These are phyloP conservation scores for Xylaria sp. DNA, from an alignment of 2,329 filamentous ascomycete species.

Conservation along the genomic window DNA sequence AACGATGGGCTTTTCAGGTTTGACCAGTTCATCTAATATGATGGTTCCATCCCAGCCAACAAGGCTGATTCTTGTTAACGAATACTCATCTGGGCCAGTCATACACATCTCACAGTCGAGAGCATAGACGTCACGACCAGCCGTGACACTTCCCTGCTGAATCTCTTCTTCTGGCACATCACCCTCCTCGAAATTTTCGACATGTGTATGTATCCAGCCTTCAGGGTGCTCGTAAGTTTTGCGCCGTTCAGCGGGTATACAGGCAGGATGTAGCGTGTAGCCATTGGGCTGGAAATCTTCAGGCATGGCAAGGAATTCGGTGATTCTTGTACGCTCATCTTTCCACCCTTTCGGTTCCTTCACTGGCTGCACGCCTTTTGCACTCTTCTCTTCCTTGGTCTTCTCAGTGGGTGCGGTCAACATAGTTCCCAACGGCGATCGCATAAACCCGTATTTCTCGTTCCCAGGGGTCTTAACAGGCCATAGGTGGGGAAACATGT, in stretches of 20 bases:
- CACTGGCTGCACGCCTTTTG: slow-evolving; percentile 65
- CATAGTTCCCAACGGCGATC: slow-evolving; percentile 87
- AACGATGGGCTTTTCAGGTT: slow-evolving; percentile 83
- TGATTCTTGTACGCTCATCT: slow-evolving; percentile 80
- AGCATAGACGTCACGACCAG: slow-evolving; percentile 77
- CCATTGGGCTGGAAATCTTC: slow-evolving; percentile 83
- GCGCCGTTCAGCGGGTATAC: slow-evolving; percentile 66
- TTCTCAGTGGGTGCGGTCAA: slow-evolving; percentile 76
- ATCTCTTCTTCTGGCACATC: slow-evolving; percentile 72
- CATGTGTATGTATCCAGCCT: slow-evolving; percentile 84
- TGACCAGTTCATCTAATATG: slow-evolving; percentile 89
- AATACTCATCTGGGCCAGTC: slow-evolving; percentile 78
- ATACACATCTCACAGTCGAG: slow-evolving; percentile 98
- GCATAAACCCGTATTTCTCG: slow-evolving; percentile 77
- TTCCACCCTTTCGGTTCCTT: slow-evolving; percentile 70
- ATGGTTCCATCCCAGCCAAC: slow-evolving; percentile 84
- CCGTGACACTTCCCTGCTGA: slow-evolving; percentile 81
- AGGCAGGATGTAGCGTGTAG: slow-evolving; percentile 81
- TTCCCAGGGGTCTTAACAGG: slow-evolving; percentile 88
- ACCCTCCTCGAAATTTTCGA: slow-evolving; percentile 70
- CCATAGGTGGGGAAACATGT: slow-evolving; percentile 89
- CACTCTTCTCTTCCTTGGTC: slow-evolving; percentile 67
- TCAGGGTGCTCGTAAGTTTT: slow-evolving; percentile 60
- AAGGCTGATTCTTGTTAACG: slow-evolving; percentile 87
- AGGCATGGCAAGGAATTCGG: slow-evolving; percentile 73